phyloP scores from a whole-genome alignment of 345 rosid genomes.

The Nasturtium officinale region DNA sequence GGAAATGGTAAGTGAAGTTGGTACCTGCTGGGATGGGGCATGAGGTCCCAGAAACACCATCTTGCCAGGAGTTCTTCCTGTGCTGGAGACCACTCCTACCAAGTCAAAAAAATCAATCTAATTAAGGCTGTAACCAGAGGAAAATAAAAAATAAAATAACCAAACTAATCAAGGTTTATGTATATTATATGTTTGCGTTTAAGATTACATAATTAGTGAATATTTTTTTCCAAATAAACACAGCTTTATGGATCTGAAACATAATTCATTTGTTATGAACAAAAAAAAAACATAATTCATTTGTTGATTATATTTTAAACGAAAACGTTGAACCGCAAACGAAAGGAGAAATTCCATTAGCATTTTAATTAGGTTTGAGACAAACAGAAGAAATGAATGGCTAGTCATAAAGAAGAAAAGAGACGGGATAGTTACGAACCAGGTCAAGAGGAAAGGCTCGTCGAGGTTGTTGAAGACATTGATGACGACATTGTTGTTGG shows the following conservation, averaged over 20 bases:
- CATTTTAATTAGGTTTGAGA: not conserved
- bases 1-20: conserved; percentile 79
- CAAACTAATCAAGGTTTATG: not conserved
- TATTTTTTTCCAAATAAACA: not conserved
- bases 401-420: conserved; percentile 36
- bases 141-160: not conserved
- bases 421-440: conserved; percentile 63
- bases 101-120: not conserved
- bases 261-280: not conserved
- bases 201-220: not conserved
- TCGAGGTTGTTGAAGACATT: conserved; percentile 81
- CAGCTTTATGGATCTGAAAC: not conserved
- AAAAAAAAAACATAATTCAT: too few relatives aligned
- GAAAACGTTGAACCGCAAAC: not conserved
- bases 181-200: not conserved
- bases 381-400: conserved; percentile 36
- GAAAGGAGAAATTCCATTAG: not conserved
- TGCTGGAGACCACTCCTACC: conserved; percentile 79
- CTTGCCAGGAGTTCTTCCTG: conserved; percentile 86
- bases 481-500: conserved; percentile 70
- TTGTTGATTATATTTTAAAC: not conserved
- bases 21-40: conserved; percentile 74
- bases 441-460: conserved; percentile 76
- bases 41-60: conserved; percentile 67
- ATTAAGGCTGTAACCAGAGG: too few relatives aligned